Evolutionary conservation across 202 grass and related monocot species (phyloP).

Genomic region (Saccharum hybrid): DNA sequence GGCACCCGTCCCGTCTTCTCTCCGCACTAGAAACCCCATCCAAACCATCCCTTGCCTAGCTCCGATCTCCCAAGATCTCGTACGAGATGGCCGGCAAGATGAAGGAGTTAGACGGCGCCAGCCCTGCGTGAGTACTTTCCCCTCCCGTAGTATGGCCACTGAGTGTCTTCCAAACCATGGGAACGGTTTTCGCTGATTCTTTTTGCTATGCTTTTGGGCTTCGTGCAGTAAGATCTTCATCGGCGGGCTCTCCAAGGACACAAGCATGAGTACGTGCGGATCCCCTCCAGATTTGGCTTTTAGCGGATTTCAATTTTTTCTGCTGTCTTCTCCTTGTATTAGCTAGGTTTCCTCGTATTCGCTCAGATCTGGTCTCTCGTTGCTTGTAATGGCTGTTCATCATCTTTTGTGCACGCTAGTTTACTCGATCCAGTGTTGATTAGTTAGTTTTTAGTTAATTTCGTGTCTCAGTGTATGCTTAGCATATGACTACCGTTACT

Average conservation of each 20-base stretch:
- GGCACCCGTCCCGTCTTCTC: too few species aligned
- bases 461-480: background rate
- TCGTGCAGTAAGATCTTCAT: conserved; percentile 82
- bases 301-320: conserved; percentile 5
- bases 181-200: conserved; percentile 26
- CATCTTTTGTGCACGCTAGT: background rate
- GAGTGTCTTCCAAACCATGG: background rate
- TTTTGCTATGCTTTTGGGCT: background rate
- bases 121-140: conserved; percentile 65
- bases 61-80: background rate
- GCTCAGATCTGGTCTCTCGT: conserved; percentile 36
- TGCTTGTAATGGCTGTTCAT: background rate
- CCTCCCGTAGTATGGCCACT: background rate
- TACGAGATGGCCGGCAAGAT: conserved; percentile 59
- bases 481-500: background rate
- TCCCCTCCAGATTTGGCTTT: background rate
- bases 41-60: conserved; percentile 21
- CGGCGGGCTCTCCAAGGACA: conserved; percentile 79
- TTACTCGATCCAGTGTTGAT: background rate
- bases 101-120: conserved; percentile 78
- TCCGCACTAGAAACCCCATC: too few species aligned
- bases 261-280: conserved; percentile 58
- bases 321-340: background rate
- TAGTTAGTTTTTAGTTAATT: background rate
- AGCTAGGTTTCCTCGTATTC: conserved; percentile 6